Evolutionary conservation across 257 asterid genomes (phyloP), one percentile per base, ranked within the genome.

Genomic region (Capsicum chinense): DNA sequence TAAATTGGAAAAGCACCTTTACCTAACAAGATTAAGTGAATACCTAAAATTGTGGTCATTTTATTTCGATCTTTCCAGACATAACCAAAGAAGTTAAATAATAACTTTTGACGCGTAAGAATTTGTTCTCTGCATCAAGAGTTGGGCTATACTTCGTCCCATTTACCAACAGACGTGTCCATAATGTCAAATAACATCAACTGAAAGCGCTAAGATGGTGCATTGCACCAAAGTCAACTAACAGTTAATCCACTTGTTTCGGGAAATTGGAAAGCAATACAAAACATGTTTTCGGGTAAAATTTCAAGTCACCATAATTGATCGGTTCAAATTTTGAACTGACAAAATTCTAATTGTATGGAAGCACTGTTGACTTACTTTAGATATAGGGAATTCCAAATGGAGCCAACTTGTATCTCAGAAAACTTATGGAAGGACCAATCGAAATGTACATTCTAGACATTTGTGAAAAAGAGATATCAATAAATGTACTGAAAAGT

Each of bases 361-460:
- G 62, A 11, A 76, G 39, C 42, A 81, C 84, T 81, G 60, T 81
- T 47, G 33, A 44, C 14, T 81, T 62, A 57, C 84, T 21, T 81
- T 12, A 52, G 48, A 16, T 59, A 44, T 42, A 21, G 76, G 84
- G 62, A 62, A 81, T 81, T 62, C 84, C 59, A 81, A 42, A 19
- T 81, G 2, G 4, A 35, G 48, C 11, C 84, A 80, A 59, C 21
- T 39, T 44, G 81, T 17, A 2, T 50, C 81, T 52, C 59, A 50
- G 58, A 14, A 47, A 50, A 13, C 63, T 7, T 6, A 52, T 76
- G 81, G 63, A 76, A 76, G 63, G 35, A 76, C 81, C 63, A 76
- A 50, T 76, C 26, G 14, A 26, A 76, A 76, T 76, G 63, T 52
- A 26, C 81, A 21, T 76, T 76, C 48, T 52, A 52, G 81, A 76